Base-by-base conservation (phyloP, 768 basidiomycete genomes). In the Hygrophorus russula region DNA sequence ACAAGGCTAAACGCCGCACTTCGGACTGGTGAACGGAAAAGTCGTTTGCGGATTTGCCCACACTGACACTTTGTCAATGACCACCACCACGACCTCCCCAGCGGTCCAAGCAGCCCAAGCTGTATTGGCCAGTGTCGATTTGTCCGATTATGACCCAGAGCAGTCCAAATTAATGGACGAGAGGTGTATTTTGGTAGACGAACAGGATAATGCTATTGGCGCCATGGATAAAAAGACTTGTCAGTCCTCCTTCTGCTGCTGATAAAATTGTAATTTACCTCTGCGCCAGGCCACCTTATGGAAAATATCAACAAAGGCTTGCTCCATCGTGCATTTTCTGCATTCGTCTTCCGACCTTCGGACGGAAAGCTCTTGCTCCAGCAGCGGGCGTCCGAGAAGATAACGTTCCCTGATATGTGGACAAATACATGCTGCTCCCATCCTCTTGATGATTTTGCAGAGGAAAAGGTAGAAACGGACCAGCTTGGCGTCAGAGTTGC, bases 391-490 rank as follows among this genome's bases (percentile, higher is more conserved):
- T 71, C 81, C n/a, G 92, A 94, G 67, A 99, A 99, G 70, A 99
- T 99, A 58, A 99, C 96, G 5, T 99, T 99, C 68, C 96, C 96
- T 4, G 75, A 88, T 54, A 92, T 97, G 92, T 99, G 96, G 96
- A 99, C 96, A 27, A 99, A 99, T 64, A 98, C 96, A 6, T 99
- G 96, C 60, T 99, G 94, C 66, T 92, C 89, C 17, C 94, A 99
- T 58, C 94, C 94, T 13, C 70, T 99, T 39, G 81, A 88, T 53
- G 96, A 98, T 64, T 88, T 91, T 51, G 83, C 82, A 48, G 74
- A 77, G 51, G 83, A 91, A 64, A 89, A 82, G 65, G 59, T 78
- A 6, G 85, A 87, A 62, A 53, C 66, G 51, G 74, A 78, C 29
- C 86, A 96, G 59, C 68, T 75, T 55, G 93, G 93, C 42, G 93